Evolutionary conservation across 2,329 filamentous ascomycete species (phyloP), one percentile per base, ranked within the genome.

Genomic region (Cercospora beticola): DNA sequence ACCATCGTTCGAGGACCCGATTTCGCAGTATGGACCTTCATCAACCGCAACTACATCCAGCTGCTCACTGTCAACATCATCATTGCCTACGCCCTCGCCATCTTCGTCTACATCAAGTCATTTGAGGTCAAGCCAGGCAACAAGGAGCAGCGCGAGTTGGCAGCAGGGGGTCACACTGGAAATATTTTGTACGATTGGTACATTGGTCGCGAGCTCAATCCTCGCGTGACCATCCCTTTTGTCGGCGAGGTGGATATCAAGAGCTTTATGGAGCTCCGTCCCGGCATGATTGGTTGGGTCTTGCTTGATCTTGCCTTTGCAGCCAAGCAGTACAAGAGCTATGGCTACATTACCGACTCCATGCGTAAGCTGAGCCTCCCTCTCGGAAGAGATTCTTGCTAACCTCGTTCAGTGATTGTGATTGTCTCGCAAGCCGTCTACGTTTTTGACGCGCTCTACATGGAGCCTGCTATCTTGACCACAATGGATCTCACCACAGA

Each of bases 181-280:
- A 97, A 97, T 80, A 82, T 93, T 71, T 81, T 97, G 43, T 97
- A 98, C 79, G 94, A 98, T 81, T 98, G 93, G 89, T 98, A 93
- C 82, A 97, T 98, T 72, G 94, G 94, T 21, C 92, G 94, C 30
- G 94, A 98, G 80, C 88, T 98, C 69, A 98, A 98, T 81, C 94
- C 94, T 3, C 92, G 94, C 60, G 81, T 96, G 68, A 88, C 86
- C 0, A 82, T 97, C 26, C 93, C 93, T 2, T 79, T 96, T 60
- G 85, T 97, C 71, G 92, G 93, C 68, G 91, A 93, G 74, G 86
- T 97, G 61, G 94, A 98, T 77, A 90, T 98, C 81, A 97, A 97
- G 82, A 86, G 90, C 69, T 97, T 90, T 80, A 91, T 91, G 80
- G 94, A 98, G 81, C 85, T 97, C 76, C 89, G 94, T n/a, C 94